Base-by-base conservation (phyloP, 2,329 filamentous ascomycete genomes). In the Tolypocladium tropicale region DNA sequence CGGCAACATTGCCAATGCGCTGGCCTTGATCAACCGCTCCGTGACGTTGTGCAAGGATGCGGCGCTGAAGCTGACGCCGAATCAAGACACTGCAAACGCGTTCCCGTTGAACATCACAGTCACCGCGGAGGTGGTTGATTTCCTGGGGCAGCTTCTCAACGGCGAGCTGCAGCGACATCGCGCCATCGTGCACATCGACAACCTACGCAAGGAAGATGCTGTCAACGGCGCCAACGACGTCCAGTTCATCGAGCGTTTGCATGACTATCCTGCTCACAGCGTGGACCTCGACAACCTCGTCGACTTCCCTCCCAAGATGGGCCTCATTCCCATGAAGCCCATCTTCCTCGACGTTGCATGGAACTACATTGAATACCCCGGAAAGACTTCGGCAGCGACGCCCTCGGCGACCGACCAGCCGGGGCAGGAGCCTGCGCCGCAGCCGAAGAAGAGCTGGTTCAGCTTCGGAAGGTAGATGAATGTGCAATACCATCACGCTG, bases 291-390 rank as follows among this genome's bases (percentile, higher is more conserved):
- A 78, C 46, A 93, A 93, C 62, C 75, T 99, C 30, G 92, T 97
- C 51, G 82, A 85, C 5, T 96, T 92, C 70, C 94, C 94, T 14
- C 92, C 93, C 1, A 88, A 85, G 67, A 75, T 96, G 62, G 84
- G 89, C 59, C 80, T 88, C 1, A 84, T 97, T 41, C 91, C 94
- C 0, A 87, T 96, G 54, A 99, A 99, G 76, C 94, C 94, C 32
- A 79, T 97, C 36, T 97, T 97, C 78, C 83, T 97, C 57, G 94
- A 99, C 67, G 87, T 96, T 9, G 94, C 94, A 11, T 99, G 90
- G 89, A 97, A 97, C 69, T 97, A 96, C 69, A 92, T 99, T 59
- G 84, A 90, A 52, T 99, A 99, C 67, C 91, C 92, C 0, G 85
- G 84, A 36, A 83, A 83, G 63, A 62, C 71, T 59, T 63, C 5